Evolutionary conservation across 306 rosid genomes (phyloP).

Genomic region (Citrullus amarus): DNA sequence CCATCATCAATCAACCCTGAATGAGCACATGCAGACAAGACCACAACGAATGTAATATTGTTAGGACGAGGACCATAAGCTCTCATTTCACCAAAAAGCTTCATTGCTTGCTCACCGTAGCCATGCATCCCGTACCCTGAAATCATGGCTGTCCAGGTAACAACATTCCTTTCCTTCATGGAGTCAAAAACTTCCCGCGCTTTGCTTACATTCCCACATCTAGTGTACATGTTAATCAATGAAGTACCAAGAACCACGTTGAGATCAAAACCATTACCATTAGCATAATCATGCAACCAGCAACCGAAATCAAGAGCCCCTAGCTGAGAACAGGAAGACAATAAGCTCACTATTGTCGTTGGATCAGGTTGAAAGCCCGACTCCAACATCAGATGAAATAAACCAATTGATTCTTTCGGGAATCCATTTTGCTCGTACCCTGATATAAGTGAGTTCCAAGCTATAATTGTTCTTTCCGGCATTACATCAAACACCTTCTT

Average conservation of each 20-base stretch:
- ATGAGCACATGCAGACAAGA: slow-evolving; percentile 82
- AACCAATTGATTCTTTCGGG: slow-evolving; percentile 36
- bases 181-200: slow-evolving; percentile 56
- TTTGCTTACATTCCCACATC: slow-evolving; percentile 56
- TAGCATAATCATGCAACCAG: slow-evolving; percentile 47
- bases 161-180: slow-evolving; percentile 52
- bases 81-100: slow-evolving; percentile 47
- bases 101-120: slow-evolving; percentile 53
- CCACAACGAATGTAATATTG: slow-evolving; percentile 59
- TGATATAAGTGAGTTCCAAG: slow-evolving; percentile 83
- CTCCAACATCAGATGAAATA: slow-evolving; percentile 36
- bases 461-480: slow-evolving; percentile 46
- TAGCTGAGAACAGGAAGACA: slow-evolving; percentile 71
- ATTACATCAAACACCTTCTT: slow-evolving; percentile 54
- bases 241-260: slow-evolving; percentile 62
- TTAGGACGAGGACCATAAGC: slow-evolving; percentile 45
- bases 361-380: slow-evolving; percentile 44
- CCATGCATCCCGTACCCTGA: slow-evolving; percentile 83
- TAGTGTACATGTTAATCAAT: slow-evolving; percentile 68
- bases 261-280: slow-evolving; percentile 27
- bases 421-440: slow-evolving; percentile 74
- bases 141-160: slow-evolving; percentile 87
- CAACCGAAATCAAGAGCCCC: slow-evolving; percentile 60
- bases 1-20: slow-evolving; percentile 76
- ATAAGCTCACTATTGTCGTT: slow-evolving; percentile 43